Conservation (phyloP, 805 yeast genomes). For the Torulaspora quercuum region DNA sequence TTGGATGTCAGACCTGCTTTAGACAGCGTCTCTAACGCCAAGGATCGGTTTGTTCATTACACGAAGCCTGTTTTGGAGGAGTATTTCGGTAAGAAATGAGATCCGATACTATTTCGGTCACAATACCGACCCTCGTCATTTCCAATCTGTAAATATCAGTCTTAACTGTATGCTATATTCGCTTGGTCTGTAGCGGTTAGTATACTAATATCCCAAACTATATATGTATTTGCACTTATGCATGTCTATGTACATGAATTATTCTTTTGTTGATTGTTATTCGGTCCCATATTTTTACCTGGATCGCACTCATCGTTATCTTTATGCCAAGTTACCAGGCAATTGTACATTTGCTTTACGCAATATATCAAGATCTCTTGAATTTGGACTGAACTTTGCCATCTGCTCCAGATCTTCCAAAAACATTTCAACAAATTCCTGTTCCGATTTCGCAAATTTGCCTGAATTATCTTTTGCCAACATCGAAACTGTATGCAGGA, state of each 20-base stretch:
- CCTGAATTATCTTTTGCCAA: conserved; percentile 15
- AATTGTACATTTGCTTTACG: conserved; percentile 15
- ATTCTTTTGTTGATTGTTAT: neutral
- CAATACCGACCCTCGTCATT: no score
- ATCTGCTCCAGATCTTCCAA: conserved; percentile 12
- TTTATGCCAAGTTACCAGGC: conserved; percentile 8
- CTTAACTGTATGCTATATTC: no score
- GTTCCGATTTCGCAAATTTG: conserved; percentile 11
- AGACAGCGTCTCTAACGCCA: conserved; percentile 59
- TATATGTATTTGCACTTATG: conserved; percentile 7
- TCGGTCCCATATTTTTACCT: no score
- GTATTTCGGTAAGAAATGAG: conserved; percentile 43
- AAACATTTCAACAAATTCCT: conserved; percentile 12
- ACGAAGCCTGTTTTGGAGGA: conserved; percentile 60
- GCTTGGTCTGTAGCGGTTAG: no score
- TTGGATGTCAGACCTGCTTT: conserved; percentile 95
- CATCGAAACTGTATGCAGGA: conserved; percentile 14
- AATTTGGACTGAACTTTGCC: conserved; percentile 15
- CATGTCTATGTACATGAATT: conserved; percentile 8
- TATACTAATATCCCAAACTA: neutral
- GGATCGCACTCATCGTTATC: neutral
- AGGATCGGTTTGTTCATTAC: conserved; percentile 70
- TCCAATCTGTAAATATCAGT: no score
- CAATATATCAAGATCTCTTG: conserved; percentile 18
- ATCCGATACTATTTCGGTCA: no score